Evolutionary conservation across 2,329 filamentous ascomycete genomes (phyloP).

Genomic region (Bipolaris bicolor): DNA sequence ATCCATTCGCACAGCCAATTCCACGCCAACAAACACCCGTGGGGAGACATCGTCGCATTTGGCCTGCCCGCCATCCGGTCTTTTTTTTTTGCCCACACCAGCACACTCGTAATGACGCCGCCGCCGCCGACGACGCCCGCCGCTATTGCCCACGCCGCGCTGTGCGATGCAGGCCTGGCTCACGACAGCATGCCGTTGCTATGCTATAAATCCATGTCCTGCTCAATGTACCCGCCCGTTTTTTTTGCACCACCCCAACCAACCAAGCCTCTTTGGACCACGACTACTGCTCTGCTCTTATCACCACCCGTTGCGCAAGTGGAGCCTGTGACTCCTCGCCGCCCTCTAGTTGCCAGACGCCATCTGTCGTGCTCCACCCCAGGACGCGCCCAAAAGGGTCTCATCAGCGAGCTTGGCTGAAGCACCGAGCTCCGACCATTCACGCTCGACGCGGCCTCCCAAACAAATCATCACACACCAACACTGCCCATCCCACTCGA

Average conservation of each 20-base stretch:
- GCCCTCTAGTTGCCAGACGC: constrained; percentile 4
- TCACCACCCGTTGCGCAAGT: constrained; percentile 17
- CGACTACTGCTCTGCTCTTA: constrained; percentile 5
- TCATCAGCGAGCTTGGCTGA: constrained; percentile 27
- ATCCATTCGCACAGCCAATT: constrained; percentile 26
- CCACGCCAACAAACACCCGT: constrained; percentile 16
- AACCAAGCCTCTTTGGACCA: neutral
- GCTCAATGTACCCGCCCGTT: neutral
- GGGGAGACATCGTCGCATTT: constrained; percentile 26
- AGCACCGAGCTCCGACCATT: constrained; percentile 31
- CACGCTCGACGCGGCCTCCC: constrained; percentile 26
- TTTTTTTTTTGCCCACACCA: neutral
- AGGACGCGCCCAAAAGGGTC: constrained; percentile 15
- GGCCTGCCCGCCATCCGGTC: no score
- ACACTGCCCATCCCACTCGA: constrained; percentile 8
- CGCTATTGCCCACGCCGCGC: constrained; percentile 2
- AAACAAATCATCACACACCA: constrained; percentile 31
- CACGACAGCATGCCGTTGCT: neutral
- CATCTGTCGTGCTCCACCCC: constrained; percentile 11
- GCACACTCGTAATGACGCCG: no score
- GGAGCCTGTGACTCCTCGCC: constrained; percentile 14
- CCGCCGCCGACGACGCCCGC: neutral
- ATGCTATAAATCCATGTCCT: constrained; percentile 6
- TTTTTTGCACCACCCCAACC: neutral
- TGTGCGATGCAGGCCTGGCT: neutral